Conservation (phyloP, 108 stramenopile species). For the Halocafeteria seosinensis region DNA sequence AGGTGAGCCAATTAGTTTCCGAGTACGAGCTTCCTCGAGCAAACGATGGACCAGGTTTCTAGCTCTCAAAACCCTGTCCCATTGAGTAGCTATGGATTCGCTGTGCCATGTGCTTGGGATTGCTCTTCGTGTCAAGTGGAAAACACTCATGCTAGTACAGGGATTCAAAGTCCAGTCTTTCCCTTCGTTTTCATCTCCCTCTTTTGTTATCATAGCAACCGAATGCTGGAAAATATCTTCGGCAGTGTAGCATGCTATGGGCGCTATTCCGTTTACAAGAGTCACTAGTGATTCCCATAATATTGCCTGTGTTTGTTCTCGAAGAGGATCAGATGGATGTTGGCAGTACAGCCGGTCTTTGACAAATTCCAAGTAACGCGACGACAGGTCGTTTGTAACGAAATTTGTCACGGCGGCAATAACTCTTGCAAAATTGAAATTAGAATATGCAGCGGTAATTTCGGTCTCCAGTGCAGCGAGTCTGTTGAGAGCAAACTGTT, state of each 20-base stretch:
- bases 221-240: constrained; percentile 80
- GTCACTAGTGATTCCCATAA: constrained; percentile 59
- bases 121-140: too few relatives aligned
- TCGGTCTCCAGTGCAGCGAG: constrained; percentile 53
- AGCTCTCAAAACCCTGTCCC: too few relatives aligned
- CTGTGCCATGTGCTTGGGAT: too few relatives aligned
- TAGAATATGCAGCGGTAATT: constrained; percentile 61
- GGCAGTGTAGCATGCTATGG: constrained; percentile 84
- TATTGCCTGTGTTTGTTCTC: constrained; percentile 64
- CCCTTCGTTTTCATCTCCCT: not conserved
- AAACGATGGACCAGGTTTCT: too few relatives aligned
- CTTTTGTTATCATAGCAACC: not conserved
- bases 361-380: constrained; percentile 85
- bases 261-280: constrained; percentile 61
- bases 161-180: not conserved
- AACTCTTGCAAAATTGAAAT: constrained; percentile 63
- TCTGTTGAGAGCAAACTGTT: constrained; percentile 82
- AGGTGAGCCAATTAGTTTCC: too few relatives aligned
- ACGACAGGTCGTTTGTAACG: constrained; percentile 68
- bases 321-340: constrained; percentile 57
- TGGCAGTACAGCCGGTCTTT: constrained; percentile 92
- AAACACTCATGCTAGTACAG: constrained; percentile 2
- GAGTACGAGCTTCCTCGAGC: too few relatives aligned
- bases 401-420: constrained; percentile 66
- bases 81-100: too few relatives aligned